These are phyloP conservation scores for Anthostomella pinea DNA, from an alignment of 2,329 filamentous ascomycete species.

Conservation along the genomic window DNA sequence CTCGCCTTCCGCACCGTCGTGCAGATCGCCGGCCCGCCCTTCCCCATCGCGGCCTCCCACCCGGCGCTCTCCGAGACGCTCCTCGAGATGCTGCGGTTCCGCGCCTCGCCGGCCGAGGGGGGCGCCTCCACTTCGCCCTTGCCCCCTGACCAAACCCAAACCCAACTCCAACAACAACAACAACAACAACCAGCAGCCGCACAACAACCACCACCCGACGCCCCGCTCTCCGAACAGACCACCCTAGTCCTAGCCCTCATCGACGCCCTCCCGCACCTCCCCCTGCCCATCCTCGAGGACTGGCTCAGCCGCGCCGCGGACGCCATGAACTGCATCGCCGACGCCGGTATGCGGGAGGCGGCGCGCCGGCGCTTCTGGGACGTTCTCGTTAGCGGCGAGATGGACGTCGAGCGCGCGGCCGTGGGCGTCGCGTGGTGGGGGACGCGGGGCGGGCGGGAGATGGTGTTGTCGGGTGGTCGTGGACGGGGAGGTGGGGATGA, in stretches of 20 bases:
- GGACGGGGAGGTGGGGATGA: constrained; percentile 13
- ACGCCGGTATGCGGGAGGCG: constrained; percentile 58
- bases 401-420: constrained; percentile 81
- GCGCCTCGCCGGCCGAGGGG: constrained; percentile 54
- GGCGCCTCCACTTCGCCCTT: constrained; percentile 42
- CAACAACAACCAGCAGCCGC: neutral
- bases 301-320: constrained; percentile 74
- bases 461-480: constrained; percentile 34
- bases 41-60: constrained; percentile 67
- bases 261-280: constrained; percentile 73
- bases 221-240: constrained; percentile 69
- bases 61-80: constrained; percentile 77
- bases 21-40: constrained; percentile 77
- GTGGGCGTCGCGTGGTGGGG: constrained; percentile 87
- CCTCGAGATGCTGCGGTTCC: constrained; percentile 72
- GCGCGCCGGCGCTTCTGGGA: constrained; percentile 77
- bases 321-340: constrained; percentile 61
- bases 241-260: constrained; percentile 73
- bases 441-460: constrained; percentile 51
- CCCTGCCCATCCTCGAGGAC: constrained; percentile 68
- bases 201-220: constrained; percentile 10
- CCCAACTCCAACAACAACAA: neutral
- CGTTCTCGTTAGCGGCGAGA: constrained; percentile 73
- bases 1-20: constrained; percentile 84
- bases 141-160: constrained; percentile 37